phyloP scores from a whole-genome alignment of 345 rosid genomes.

The Aquilaria yunnanensis region DNA sequence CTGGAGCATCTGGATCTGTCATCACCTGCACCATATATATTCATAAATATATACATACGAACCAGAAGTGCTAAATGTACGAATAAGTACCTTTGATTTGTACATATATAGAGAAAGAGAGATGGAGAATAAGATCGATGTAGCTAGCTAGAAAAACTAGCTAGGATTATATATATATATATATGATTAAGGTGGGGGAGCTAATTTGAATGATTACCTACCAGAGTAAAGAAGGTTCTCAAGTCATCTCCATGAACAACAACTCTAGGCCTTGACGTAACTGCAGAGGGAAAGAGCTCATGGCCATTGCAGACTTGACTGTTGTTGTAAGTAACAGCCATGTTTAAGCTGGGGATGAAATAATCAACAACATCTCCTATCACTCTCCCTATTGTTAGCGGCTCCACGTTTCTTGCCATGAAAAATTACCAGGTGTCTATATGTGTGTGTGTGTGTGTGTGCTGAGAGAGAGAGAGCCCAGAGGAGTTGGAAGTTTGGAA shows the following conservation, averaged over 20 bases:
- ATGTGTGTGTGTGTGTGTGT: too few species aligned
- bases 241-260: constrained; percentile 35
- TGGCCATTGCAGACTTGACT: constrained; percentile 27
- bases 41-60: neutral
- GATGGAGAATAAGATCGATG: too few species aligned
- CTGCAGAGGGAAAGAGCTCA: constrained; percentile 32
- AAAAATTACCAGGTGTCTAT: too few species aligned
- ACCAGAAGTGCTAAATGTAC: neutral
- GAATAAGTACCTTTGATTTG: too few species aligned
- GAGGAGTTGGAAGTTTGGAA: too few species aligned
- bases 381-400: constrained; percentile 34
- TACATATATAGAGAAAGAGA: too few species aligned
- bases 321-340: constrained; percentile 25
- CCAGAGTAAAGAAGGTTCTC: constrained; percentile 67
- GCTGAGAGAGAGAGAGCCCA: too few species aligned
- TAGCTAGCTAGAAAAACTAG: too few species aligned
- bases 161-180: neutral
- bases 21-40: constrained; percentile 33
- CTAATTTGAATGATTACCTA: constrained; percentile 2
- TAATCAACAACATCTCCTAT: constrained; percentile 34
- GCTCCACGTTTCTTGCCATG: neutral
- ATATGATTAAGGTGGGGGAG: neutral
- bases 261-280: constrained; percentile 28
- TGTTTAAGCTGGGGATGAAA: constrained; percentile 24
- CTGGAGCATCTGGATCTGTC: constrained; percentile 72